Conservation (phyloP, 208 protist genomes). For the Naegleria lovaniensis region DNA sequence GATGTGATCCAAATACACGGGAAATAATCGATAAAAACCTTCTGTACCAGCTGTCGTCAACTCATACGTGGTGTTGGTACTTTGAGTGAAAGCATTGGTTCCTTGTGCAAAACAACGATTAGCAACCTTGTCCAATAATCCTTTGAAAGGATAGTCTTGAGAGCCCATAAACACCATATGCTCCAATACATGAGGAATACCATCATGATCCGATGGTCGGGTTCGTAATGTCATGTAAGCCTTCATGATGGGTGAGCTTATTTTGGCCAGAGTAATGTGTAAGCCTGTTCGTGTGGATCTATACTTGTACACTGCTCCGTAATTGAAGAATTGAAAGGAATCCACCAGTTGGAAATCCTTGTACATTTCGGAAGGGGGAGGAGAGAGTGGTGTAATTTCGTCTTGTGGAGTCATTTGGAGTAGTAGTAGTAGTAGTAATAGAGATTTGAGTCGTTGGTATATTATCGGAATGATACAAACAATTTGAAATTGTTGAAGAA, state of each 20-base stretch:
- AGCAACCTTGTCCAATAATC: conserved; percentile 58
- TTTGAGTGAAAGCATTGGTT: conserved; percentile 60
- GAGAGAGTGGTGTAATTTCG: no score
- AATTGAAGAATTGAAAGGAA: no score
- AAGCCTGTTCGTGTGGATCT: background rate
- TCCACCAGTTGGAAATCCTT: no score
- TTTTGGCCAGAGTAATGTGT: background rate
- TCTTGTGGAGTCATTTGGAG: no score
- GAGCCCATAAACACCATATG: conserved; percentile 55
- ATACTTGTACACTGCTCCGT: background rate
- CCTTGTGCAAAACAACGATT: conserved; percentile 43
- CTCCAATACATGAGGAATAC: conserved; percentile 53
- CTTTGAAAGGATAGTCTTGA: conserved; percentile 55
- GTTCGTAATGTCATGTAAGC: conserved; percentile 41
- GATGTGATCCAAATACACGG: conserved; percentile 72
- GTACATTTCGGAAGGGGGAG: no score
- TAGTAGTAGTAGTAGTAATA: no score
- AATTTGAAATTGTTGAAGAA: no score
- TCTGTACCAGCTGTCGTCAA: conserved; percentile 50
- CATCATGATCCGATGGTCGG: conserved; percentile 44
- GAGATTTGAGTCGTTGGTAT: no score
- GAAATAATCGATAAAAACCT: conserved; percentile 57
- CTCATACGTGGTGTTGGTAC: conserved; percentile 60
- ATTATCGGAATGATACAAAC: no score
- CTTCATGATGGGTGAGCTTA: conserved; percentile 39